Evolutionary conservation across 2,329 filamentous ascomycete species (phyloP), one percentile per base, ranked within the genome.

Genomic region (Sarocladium strictum): DNA sequence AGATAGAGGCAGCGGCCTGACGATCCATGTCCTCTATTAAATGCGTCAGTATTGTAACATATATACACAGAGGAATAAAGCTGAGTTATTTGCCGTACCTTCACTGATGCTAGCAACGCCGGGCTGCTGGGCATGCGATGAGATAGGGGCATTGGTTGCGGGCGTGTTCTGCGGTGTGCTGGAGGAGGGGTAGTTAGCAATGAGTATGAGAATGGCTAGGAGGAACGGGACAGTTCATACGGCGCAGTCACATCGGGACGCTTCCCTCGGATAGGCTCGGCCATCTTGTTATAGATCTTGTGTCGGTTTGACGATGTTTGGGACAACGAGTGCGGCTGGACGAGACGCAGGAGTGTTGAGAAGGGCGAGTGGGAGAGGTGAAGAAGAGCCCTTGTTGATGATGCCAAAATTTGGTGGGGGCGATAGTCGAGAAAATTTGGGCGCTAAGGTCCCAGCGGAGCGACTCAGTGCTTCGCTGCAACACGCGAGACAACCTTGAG

Each of bases 101-200:
- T 99, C 94, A 73, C 93, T 94, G 78, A 99, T 97, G 73, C 90
- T 97, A 62, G 90, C 79, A 60, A 99, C 87, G 62, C 88, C 90
- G 59, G 94, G 94, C 76, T 96, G 90, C 76, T 96, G 91, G 64
- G 95, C 94, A 74, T 94, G 93, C 59, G 93, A 97, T 54, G 92
- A 96, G 75, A 99, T 97, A 61, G 94, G 94, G 63, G 95, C 94
- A 78, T 93, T 92, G 76, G 85, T 91, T 62, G 90, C 88, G 63
- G 94, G 94, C 55, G 94, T 99, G 79, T 99, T 99, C 77, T 99
- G 94, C 68, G 94, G 94, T 68, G 94, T 99, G 67, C 94, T 97
- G 73, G 64, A 65, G 64, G 67, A 67, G 67, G 70, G 68, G 67
- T 71, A 70, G 63, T 71, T 65, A 69, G 67, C 61, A 67, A 53